Evolutionary conservation across 192 early-diverging fungal genomes (phyloP), one percentile per base, ranked within the genome.

Genomic region (Cetraspora pellucida): DNA sequence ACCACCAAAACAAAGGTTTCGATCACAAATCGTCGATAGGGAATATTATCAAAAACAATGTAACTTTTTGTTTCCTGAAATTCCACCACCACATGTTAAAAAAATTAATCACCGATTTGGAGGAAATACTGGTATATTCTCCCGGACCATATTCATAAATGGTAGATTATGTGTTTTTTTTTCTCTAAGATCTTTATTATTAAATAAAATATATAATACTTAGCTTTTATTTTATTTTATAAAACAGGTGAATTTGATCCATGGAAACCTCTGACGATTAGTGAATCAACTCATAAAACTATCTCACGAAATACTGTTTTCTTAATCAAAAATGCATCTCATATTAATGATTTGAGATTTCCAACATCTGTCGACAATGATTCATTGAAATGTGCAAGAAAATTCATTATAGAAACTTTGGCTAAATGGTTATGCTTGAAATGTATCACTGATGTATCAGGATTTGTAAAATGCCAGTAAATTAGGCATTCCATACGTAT

Each of bases 11-110:
- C 10, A 59, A 43, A 16, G 45, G 23, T 21, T 60, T 30, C 74
- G 74, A 21, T 75, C 74, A 28, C 8, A 49, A 46, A 43, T 64
- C 6, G 27, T 75, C 16, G 6, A 75, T 47, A 45, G 17, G 7
- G 28, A 11, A 17, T 75, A 63, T 47, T 75, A 64, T 47, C 59
- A 75, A 64, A 47, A 27, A 5, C 74, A 75, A 75, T 75, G 74
- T 50, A 49, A 75, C 28, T 75, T 47, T 30, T 5, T 61, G n/a
- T 75, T 54, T 27, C 74, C 74, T 21, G 74, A 45, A 43, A 63
- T 45, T 55, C 8, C 17, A 49, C 49, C 74, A 16, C 74, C 74
- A 44, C 30, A 28, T 27, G 27, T 75, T 30, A 16, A 75, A 43
- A 21, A 3, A 21, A 49, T 37, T 17, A 63, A 64, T 50, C 47